Evolutionary conservation across 164 flowering plant genomes (phyloP), one percentile per base, ranked within the genome.

Genomic region (Berberis vulgaris): DNA sequence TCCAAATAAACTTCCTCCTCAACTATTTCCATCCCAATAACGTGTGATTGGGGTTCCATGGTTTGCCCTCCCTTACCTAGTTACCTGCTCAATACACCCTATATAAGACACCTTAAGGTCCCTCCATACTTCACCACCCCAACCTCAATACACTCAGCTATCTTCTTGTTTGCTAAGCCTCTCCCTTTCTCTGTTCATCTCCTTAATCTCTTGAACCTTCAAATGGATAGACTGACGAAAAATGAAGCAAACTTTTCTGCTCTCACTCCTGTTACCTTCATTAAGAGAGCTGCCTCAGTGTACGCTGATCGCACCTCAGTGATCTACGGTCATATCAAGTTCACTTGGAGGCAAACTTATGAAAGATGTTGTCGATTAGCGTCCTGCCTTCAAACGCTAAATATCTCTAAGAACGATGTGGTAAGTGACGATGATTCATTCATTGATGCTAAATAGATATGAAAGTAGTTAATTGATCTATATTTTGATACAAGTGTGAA

Each of bases 341-440:
- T 84, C 82, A 88, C 83, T 0, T 92, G 97, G 96, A 54, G 7
- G 6, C 84, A 85, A 57, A 89, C 98, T 0, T 78, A 82, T 49
- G 80, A 84, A 9, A 83, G 98, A 1, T 90, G 97, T 62, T 61
- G 77, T 65, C 84, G 90, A 50, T 83, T 92, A 6, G 98, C 98
- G 3, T 83, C 85, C 45, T 72, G 86, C 4, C 96, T 89, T 50
- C 81, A 67, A 1, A 67, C 77, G 5, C 71, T 89, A 1, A 77
- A 80, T 69, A 64, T 92, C 13, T 62, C 7, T 72, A 83, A 81
- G 69, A 82, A 84, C 59, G 78, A 82, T 41, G 90, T 92, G 7
- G 96, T 88, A 66, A 41, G 59, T 56, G 0, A 4, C 12, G 12
- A 4, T 54, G 52, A 26, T 26, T 26, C 26, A 26, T 46, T 5